Percentiles rank a stretch among this genome's conserved stretches.
Conservation (phyloP, 2,329 filamentous ascomycete genomes). For the Elsinoe perseae region DNA sequence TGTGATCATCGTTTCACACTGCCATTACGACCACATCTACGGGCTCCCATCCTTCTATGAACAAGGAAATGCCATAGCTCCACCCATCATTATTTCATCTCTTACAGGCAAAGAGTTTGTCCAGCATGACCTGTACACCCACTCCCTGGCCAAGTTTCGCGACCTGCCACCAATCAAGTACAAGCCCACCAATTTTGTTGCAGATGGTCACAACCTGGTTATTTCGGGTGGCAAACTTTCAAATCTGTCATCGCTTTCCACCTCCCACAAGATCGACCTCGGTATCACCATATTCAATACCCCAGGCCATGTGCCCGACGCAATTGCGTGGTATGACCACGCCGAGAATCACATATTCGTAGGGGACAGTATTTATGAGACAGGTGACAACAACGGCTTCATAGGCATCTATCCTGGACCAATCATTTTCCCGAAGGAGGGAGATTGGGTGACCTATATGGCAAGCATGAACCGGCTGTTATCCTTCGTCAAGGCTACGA, state of each 20-base stretch:
- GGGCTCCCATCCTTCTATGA: constrained; percentile 25
- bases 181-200: constrained; percentile 36
- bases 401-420: constrained; percentile 19
- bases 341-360: constrained; percentile 39
- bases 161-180: constrained; percentile 35
- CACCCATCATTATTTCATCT: constrained; percentile 30
- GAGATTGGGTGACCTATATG: constrained; percentile 34
- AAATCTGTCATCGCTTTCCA: not conserved
- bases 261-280: constrained; percentile 21
- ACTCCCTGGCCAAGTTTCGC: constrained; percentile 37
- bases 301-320: constrained; percentile 42
- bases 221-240: constrained; percentile 15
- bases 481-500: constrained; percentile 30
- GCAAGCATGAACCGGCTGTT: constrained; percentile 31
- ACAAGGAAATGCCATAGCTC: constrained; percentile 28
- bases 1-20: constrained; percentile 40
- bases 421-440: constrained; percentile 35
- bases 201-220: constrained; percentile 31
- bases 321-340: constrained; percentile 40
- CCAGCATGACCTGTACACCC: constrained; percentile 31
- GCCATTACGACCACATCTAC: constrained; percentile 39
- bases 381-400: constrained; percentile 26
- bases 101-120: constrained; percentile 35
- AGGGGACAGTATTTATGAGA: constrained; percentile 42
- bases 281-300: constrained; percentile 39